These are phyloP conservation scores for Leavenworthia alabamica DNA, from an alignment of 345 rosid genomes.

Conservation along the genomic window DNA sequence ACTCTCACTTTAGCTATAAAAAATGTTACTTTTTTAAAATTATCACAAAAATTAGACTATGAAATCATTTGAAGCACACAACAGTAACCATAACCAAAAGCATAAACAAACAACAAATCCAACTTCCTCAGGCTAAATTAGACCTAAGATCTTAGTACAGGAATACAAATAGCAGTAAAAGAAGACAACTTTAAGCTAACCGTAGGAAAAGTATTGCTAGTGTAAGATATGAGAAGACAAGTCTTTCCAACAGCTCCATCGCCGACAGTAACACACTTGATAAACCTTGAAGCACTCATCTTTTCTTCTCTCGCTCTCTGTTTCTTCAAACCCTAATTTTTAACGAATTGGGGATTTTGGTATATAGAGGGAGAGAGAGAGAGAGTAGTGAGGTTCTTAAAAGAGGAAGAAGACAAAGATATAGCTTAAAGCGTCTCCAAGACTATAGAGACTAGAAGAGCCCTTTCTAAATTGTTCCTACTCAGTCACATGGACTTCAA, in stretches of 20 bases:
- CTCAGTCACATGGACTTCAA: slow-evolving; percentile 15
- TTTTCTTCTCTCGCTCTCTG: not conserved
- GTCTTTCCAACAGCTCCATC: slow-evolving; percentile 85
- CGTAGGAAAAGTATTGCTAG: slow-evolving; percentile 73
- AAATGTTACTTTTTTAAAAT: not conserved
- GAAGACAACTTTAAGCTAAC: slow-evolving; percentile 31
- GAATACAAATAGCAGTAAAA: not conserved
- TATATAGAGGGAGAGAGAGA: not conserved
- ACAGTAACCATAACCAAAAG: not conserved
- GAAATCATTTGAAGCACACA: not conserved
- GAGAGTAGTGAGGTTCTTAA: not conserved
- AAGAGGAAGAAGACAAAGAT: slow-evolving; percentile 25
- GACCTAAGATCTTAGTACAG: not conserved
- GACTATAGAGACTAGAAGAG: too few relatives aligned
- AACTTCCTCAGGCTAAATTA: not conserved
- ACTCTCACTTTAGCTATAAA: not conserved
- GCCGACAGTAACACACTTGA: slow-evolving; percentile 75
- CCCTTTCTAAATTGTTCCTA: not conserved
- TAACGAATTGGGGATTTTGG: slow-evolving; percentile 16
- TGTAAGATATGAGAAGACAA: slow-evolving; percentile 73
- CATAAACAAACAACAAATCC: not conserved
- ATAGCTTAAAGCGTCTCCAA: slow-evolving; percentile 2
- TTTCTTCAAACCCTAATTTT: slow-evolving; percentile 14
- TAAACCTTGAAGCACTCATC: slow-evolving; percentile 73
- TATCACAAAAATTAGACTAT: not conserved